phyloP scores from a whole-genome alignment of 805 yeast genomes.

The Cyberlindnera mycetangii region DNA sequence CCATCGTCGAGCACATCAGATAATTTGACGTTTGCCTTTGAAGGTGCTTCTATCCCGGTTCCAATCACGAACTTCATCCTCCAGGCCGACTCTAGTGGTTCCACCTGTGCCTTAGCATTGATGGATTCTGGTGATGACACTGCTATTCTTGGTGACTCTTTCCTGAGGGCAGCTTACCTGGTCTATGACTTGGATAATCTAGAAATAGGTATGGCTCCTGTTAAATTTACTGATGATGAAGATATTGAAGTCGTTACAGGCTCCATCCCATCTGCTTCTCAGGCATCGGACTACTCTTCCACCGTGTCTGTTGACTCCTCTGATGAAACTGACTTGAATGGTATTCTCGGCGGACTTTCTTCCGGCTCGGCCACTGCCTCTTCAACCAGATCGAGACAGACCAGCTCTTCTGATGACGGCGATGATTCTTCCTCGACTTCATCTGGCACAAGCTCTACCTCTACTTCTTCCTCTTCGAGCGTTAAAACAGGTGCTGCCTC shows the following conservation, averaged over 20 bases:
- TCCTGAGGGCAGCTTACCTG: slow-evolving; percentile 49
- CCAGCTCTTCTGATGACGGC: too few species aligned
- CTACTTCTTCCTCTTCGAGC: slow-evolving; percentile 3
- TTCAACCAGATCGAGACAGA: not conserved
- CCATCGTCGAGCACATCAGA: slow-evolving; percentile 10
- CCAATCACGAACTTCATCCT: slow-evolving; percentile 41
- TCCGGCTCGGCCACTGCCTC: not conserved
- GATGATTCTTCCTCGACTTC: slow-evolving; percentile 1
- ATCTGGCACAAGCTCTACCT: slow-evolving; percentile 3
- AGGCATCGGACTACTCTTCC: slow-evolving; percentile 44
- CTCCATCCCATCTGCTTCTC: slow-evolving; percentile 49
- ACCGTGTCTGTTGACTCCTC: slow-evolving; percentile 29
- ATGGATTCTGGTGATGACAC: slow-evolving; percentile 34
- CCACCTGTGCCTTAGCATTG: slow-evolving; percentile 45
- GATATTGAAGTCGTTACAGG: slow-evolving; percentile 44
- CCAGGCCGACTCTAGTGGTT: slow-evolving; percentile 20
- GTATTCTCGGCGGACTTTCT: slow-evolving; percentile 6
- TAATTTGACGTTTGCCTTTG: slow-evolving; percentile 42
- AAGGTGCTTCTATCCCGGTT: slow-evolving; percentile 52
- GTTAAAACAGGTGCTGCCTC: not conserved
- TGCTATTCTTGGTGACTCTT: slow-evolving; percentile 49
- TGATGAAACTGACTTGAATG: slow-evolving; percentile 10
- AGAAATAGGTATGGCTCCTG: slow-evolving; percentile 47
- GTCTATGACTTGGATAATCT: slow-evolving; percentile 51
- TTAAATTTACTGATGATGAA: slow-evolving; percentile 32